These are phyloP conservation scores for Cutaneotrichosporon sp. DNA, from an alignment of 1,284 basidiomycete species.

Conservation along the genomic window DNA sequence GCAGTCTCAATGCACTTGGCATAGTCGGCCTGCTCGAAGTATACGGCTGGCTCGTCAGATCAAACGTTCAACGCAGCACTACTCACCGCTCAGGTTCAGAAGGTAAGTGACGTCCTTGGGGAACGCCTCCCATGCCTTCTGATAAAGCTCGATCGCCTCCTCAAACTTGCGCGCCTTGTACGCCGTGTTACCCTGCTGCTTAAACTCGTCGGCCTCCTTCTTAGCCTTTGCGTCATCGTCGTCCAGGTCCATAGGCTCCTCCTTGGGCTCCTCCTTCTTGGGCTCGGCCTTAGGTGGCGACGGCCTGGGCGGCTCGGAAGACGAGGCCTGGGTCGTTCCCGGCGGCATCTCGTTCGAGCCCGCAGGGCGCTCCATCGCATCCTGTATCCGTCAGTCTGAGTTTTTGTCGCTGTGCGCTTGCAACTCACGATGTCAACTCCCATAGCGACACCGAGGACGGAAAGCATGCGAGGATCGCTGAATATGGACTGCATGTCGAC, in stretches of 20 bases:
- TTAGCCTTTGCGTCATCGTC: constrained; percentile 60
- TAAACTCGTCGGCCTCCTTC: constrained; percentile 68
- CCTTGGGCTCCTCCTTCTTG: constrained; percentile 50
- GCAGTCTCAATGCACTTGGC: constrained; percentile 87
- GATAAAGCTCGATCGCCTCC: constrained; percentile 65
- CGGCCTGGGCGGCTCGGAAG: constrained; percentile 9
- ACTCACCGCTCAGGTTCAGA: constrained; percentile 76
- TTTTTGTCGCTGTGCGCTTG: not conserved
- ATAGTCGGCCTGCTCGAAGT: constrained; percentile 89
- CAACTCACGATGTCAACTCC: constrained; percentile 70
- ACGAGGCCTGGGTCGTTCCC: constrained; percentile 46
- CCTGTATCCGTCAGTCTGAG: constrained; percentile 40
- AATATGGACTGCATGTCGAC: constrained; percentile 50
- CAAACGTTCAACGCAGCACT: constrained; percentile 3
- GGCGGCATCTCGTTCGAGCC: constrained; percentile 75
- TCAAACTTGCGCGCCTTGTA: constrained; percentile 83
- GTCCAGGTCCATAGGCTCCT: constrained; percentile 64
- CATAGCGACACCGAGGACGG: constrained; percentile 85
- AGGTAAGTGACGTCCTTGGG: constrained; percentile 92
- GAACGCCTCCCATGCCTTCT: constrained; percentile 87
- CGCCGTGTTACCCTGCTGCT: constrained; percentile 69
- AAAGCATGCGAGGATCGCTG: constrained; percentile 84
- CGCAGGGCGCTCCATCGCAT: constrained; percentile 77
- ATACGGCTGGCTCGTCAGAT: constrained; percentile 60
- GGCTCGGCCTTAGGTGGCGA: constrained; percentile 42